Conservation (phyloP, 2,329 filamentous ascomycete species). For the Penicillium glabrum region DNA sequence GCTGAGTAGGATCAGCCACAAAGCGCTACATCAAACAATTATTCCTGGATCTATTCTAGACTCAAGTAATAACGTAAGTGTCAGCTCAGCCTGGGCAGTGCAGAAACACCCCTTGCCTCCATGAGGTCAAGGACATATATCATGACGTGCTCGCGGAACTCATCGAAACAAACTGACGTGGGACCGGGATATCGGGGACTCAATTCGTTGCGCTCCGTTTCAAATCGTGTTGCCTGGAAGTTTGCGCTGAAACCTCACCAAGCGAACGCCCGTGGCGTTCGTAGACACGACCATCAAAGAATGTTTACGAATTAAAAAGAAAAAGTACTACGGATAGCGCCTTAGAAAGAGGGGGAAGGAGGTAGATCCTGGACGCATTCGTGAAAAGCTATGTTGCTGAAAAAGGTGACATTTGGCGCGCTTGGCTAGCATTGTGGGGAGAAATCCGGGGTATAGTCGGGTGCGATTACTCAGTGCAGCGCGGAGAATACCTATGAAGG, state of each 20-base stretch:
- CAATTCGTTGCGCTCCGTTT: slow-evolving; percentile 12
- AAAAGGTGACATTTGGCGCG: slow-evolving; percentile 14
- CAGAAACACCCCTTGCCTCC: background rate
- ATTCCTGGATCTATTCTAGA: background rate
- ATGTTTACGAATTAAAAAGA: background rate
- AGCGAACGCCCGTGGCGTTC: slow-evolving; percentile 3
- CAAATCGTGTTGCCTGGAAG: slow-evolving; percentile 11
- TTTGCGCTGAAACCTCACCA: slow-evolving; percentile 11
- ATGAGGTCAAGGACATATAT: background rate
- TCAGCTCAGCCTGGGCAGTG: background rate
- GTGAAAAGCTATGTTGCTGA: background rate
- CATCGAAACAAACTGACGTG: background rate
- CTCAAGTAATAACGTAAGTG: background rate
- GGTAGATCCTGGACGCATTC: background rate
- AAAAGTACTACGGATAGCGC: background rate
- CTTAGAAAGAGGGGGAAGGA: background rate
- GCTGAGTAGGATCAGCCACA: background rate
- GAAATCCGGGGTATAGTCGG: slow-evolving; percentile 13
- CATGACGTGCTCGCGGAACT: background rate
- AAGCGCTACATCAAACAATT: background rate
- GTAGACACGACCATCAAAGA: background rate
- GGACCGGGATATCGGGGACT: background rate
- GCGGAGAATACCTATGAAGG: background rate
- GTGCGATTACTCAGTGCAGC: slow-evolving; percentile 5
- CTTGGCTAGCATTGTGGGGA: slow-evolving; percentile 11